Conservation (phyloP, 1,284 basidiomycete species). For the Apiotrichum porosum region DNA sequence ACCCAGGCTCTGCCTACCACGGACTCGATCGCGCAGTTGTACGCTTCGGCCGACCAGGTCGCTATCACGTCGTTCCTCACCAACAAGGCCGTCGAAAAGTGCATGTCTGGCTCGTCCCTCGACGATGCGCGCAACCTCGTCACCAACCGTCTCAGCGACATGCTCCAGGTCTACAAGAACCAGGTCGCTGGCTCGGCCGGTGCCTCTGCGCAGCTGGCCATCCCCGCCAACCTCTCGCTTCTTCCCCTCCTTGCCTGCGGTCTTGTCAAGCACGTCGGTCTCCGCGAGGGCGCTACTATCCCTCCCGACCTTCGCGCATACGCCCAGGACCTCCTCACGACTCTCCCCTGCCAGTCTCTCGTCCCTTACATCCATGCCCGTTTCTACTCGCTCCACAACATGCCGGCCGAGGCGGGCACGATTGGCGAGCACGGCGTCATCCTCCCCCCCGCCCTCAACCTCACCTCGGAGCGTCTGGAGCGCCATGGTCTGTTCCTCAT, state of each 20-base stretch:
- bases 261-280: conserved; percentile 89
- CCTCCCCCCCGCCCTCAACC: conserved; percentile 63
- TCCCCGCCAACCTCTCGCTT: conserved; percentile 90
- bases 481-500: conserved; percentile 94
- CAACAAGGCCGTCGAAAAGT: conserved; percentile 95
- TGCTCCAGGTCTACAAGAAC: conserved; percentile 87
- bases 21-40: conserved; percentile 85
- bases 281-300: conserved; percentile 92
- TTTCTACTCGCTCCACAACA: conserved; percentile 95
- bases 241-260: conserved; percentile 85
- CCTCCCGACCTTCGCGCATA: conserved; percentile 94
- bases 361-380: conserved; percentile 91
- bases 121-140: conserved; percentile 92
- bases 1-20: conserved; percentile 92
- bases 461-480: conserved; percentile 89
- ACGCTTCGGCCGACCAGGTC: conserved; percentile 89
- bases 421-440: conserved; percentile 41
- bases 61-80: conserved; percentile 85
- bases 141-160: conserved; percentile 83
- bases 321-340: conserved; percentile 86
- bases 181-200: conserved; percentile 93
- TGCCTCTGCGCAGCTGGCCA: conserved; percentile 86
- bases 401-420: conserved; percentile 55
- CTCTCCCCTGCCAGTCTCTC: conserved; percentile 82
- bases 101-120: conserved; percentile 66